phyloP scores from a whole-genome alignment of 441 rosid species.

The Daphne laureola region DNA sequence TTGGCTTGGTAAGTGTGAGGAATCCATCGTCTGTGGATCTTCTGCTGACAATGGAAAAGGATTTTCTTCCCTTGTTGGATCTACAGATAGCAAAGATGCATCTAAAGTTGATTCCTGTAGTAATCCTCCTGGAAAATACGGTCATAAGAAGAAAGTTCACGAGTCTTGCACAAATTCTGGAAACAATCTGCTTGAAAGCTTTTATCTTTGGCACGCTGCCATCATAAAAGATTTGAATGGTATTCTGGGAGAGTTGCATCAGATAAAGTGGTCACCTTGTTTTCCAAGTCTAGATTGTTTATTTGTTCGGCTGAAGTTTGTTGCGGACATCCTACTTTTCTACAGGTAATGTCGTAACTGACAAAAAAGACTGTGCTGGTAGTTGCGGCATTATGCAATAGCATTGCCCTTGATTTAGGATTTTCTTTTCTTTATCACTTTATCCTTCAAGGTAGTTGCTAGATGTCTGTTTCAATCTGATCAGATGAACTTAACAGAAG shows the following conservation, averaged over 20 bases:
- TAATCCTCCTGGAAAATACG: conserved; percentile 24
- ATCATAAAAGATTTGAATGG: conserved; percentile 54
- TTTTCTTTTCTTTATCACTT: no score
- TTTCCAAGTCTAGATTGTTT: conserved; percentile 27
- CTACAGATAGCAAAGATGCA: conserved; percentile 20
- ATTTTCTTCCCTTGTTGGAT: conserved; percentile 16
- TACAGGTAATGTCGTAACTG: conserved; percentile 41
- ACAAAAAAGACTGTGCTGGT: no score
- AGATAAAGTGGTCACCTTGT: conserved; percentile 25
- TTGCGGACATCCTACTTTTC: conserved; percentile 58
- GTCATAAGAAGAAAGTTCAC: conserved; percentile 20
- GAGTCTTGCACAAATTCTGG: conserved; percentile 18
- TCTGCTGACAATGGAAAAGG: conserved; percentile 19
- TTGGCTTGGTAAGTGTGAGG: conserved; percentile 38
- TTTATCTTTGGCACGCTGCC: conserved; percentile 53
- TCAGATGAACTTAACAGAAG: no score
- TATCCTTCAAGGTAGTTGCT: no score
- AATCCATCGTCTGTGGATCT: conserved; percentile 14
- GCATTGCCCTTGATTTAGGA: no score
- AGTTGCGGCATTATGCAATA: no score
- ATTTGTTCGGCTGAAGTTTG: conserved; percentile 50
- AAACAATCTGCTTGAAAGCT: conserved; percentile 29
- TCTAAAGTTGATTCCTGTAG: conserved; percentile 14
- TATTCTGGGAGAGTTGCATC: conserved; percentile 38
- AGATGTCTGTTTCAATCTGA: no score